A percentile compares a stretch with the other conserved stretches of the same genome.
Conservation (phyloP, 768 basidiomycete genomes). For the Rhizopogon roseolus region DNA sequence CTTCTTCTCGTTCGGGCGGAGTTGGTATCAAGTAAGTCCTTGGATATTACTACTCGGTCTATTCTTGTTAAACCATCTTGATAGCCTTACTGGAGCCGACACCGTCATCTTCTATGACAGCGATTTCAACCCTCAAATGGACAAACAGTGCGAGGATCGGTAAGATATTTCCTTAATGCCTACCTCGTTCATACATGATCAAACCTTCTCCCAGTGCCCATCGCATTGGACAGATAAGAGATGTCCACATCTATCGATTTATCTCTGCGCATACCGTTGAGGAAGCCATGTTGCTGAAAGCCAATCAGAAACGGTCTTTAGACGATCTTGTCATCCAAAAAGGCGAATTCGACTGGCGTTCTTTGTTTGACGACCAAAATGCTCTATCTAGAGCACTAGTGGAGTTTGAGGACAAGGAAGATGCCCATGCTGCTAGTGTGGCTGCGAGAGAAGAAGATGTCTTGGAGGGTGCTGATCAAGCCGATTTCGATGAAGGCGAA, state of each 20-base stretch:
- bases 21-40: conserved; percentile 88
- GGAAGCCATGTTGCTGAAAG: conserved; percentile 93
- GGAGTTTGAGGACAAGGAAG: conserved; percentile 85
- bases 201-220: conserved; percentile 62
- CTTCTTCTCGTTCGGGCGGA: conserved; percentile 73
- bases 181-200: neutral
- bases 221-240: conserved; percentile 95
- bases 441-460: conserved; percentile 71
- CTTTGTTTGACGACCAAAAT: conserved; percentile 61
- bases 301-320: conserved; percentile 94
- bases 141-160: conserved; percentile 94
- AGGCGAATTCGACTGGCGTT: conserved; percentile 93
- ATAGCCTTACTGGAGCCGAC: conserved; percentile 79
- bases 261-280: conserved; percentile 89
- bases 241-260: conserved; percentile 95
- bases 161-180: conserved; percentile 24
- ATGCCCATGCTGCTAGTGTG: conserved; percentile 73
- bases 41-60: conserved; percentile 14
- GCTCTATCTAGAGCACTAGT: conserved; percentile 73
- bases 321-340: conserved; percentile 90
- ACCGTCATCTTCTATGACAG: conserved; percentile 98
- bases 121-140: conserved; percentile 98
- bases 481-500: conserved; percentile 59
- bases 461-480: conserved; percentile 74
- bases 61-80: conserved; percentile 10